A percentile compares a stretch with the other conserved stretches of the same genome.
phyloP scores from a whole-genome alignment of 345 rosid species.

The Melaleuca alternifolia region DNA sequence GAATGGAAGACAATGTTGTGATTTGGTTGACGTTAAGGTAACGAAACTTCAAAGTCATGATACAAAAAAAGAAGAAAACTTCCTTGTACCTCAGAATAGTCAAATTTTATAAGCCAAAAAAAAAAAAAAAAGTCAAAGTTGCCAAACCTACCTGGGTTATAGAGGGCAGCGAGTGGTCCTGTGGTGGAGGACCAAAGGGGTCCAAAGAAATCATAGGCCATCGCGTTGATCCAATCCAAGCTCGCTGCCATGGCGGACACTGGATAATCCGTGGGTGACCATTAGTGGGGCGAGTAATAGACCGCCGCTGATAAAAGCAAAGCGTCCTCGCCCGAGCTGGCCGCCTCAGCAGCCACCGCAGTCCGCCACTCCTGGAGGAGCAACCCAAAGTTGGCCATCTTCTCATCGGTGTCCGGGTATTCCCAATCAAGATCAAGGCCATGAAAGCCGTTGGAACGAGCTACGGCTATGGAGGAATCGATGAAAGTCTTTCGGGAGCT shows the following conservation, averaged over 20 bases:
- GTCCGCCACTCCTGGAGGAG: slow-evolving; percentile 35
- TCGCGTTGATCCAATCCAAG: slow-evolving; percentile 56
- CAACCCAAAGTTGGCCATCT: slow-evolving; percentile 32
- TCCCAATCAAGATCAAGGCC: slow-evolving; percentile 71
- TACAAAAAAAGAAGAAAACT: not conserved
- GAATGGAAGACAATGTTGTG: not conserved
- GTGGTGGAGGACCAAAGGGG: slow-evolving; percentile 31
- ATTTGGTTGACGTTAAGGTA: too few species aligned
- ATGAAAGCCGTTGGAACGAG: slow-evolving; percentile 32
- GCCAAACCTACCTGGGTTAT: slow-evolving; percentile 19
- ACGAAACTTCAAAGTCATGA: not conserved
- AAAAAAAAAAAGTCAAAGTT: not conserved
- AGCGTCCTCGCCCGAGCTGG: slow-evolving; percentile 6
- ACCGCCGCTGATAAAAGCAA: slow-evolving; percentile 42
- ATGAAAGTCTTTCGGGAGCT: slow-evolving; percentile 36
- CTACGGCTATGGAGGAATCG: slow-evolving; percentile 34
- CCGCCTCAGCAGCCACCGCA: slow-evolving; percentile 26
- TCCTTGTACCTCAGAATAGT: not conserved
- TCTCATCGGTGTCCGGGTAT: slow-evolving; percentile 13
- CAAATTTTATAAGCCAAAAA: not conserved
- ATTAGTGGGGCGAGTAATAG: slow-evolving; percentile 6
- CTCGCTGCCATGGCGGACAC: slow-evolving; percentile 12
- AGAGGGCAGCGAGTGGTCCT: slow-evolving; percentile 53
- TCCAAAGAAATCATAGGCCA: slow-evolving; percentile 54
- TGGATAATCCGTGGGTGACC: slow-evolving; percentile 19